Percentiles rank a stretch among this genome's conserved stretches.
phyloP scores from a whole-genome alignment of 1,139 yeast species.

The Blastobotrys buckinghamii region DNA sequence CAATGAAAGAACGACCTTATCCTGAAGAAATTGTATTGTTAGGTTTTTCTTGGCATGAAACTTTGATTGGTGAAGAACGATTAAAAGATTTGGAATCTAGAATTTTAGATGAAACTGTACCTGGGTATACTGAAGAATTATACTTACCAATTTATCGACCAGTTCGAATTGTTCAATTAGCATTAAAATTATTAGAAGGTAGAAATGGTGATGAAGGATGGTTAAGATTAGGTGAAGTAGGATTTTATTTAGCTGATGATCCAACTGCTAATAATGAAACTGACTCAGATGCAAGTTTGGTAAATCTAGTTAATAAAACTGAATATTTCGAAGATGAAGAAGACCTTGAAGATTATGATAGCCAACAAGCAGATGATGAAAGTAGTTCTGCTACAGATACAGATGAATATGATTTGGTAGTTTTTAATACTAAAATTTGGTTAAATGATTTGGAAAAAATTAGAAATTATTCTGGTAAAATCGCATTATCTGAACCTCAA shows the following conservation, averaged over 20 bases:
- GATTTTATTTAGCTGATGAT: not conserved
- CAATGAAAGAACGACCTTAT: constrained; percentile 10
- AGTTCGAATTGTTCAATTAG: constrained; percentile 8
- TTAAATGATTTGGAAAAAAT: not conserved
- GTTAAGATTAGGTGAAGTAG: constrained; percentile 4
- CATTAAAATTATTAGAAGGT: not conserved
- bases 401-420: not conserved
- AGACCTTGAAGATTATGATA: not conserved
- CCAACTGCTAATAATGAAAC: not conserved
- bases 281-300: not conserved
- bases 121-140: constrained; percentile 8
- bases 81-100: constrained; percentile 8
- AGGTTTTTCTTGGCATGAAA: constrained; percentile 11
- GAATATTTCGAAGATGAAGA: not conserved
- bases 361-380: not conserved
- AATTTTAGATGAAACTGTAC: constrained; percentile 7
- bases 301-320: not conserved
- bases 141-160: constrained; percentile 4
- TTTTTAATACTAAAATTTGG: not conserved
- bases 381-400: not conserved
- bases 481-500: constrained; percentile 1
- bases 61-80: not conserved
- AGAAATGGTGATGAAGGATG: not conserved
- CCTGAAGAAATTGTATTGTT: constrained; percentile 13
- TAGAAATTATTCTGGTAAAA: not conserved